Evolutionary conservation across 2,329 filamentous ascomycete genomes (phyloP).

Genomic region (Arthroderma sp.): DNA sequence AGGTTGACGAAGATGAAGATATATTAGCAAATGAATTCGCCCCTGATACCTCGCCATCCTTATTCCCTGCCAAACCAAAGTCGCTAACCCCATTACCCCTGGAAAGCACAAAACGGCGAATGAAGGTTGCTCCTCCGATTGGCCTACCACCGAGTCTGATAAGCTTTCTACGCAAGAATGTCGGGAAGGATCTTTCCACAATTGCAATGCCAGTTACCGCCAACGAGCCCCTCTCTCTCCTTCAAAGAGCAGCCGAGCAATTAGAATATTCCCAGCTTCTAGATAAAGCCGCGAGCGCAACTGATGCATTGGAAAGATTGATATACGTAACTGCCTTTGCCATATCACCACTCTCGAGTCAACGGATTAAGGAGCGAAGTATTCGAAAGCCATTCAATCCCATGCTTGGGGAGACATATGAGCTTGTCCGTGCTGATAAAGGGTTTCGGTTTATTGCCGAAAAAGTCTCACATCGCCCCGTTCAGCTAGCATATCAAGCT

Average conservation of each 20-base stretch:
- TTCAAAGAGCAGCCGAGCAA: conserved; percentile 82
- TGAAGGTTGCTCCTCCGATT: conserved; percentile 57
- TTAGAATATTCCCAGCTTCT: conserved; percentile 81
- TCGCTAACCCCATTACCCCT: conserved; percentile 66
- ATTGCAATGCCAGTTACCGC: conserved; percentile 96
- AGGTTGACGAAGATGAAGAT: conserved; percentile 37
- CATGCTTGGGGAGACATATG: conserved; percentile 88
- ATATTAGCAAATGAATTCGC: conserved; percentile 22
- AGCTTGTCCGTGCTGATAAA: conserved; percentile 74
- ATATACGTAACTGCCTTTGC: conserved; percentile 84
- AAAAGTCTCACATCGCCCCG: conserved; percentile 85
- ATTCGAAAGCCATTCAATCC: conserved; percentile 97
- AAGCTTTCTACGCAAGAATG: conserved; percentile 89
- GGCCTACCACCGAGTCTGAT: conserved; percentile 81
- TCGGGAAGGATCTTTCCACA: conserved; percentile 91
- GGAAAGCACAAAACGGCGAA: conserved; percentile 51
- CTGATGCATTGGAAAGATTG: conserved; percentile 55
- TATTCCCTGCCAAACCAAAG: conserved; percentile 67
- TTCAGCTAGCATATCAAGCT: conserved; percentile 85
- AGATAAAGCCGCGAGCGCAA: conserved; percentile 51
- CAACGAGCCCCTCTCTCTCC: conserved; percentile 78
- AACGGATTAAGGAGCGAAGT: conserved; percentile 74
- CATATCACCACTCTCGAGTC: conserved; percentile 69
- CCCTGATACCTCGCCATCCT: conserved; percentile 28
- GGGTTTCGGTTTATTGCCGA: conserved; percentile 89